A percentile compares a stretch with the other conserved stretches of the same genome.
These are phyloP conservation scores for Syzygium oleosum DNA, from an alignment of 345 rosid species.

Conservation along the genomic window DNA sequence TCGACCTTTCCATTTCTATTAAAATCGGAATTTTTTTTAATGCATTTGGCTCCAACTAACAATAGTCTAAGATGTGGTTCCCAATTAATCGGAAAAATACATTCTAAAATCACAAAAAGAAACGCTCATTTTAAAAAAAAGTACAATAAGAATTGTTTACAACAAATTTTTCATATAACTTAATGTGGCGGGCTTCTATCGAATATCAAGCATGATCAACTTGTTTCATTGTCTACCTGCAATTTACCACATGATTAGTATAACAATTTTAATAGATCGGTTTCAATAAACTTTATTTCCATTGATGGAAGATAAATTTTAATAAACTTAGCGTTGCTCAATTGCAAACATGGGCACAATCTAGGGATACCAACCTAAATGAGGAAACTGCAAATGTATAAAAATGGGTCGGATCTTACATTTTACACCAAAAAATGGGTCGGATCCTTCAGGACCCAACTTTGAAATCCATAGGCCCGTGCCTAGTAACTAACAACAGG, in stretches of 20 bases:
- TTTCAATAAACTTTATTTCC: too few relatives aligned
- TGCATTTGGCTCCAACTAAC: not conserved
- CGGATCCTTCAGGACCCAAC: not conserved
- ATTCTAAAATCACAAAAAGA: not conserved
- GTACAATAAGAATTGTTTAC: not conserved
- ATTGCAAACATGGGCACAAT: not conserved
- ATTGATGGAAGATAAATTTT: too few relatives aligned
- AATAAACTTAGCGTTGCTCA: too few relatives aligned
- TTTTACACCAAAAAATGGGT: not conserved
- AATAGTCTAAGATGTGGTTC: not conserved
- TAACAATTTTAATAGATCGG: not conserved
- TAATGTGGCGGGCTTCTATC: not conserved
- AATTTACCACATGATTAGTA: not conserved
- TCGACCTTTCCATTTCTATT: not conserved
- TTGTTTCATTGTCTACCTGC: not conserved
- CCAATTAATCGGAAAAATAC: not conserved
- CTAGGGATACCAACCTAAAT: not conserved
- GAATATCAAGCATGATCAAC: not conserved
- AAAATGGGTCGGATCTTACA: not conserved
- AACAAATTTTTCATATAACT: not conserved
- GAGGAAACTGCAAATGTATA: not conserved
- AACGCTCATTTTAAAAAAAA: not conserved
- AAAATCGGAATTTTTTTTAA: not conserved
- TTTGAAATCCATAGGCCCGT: not conserved
- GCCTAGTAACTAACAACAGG: not conserved